Evolutionary conservation across 2,329 filamentous ascomycete species (phyloP).

Genomic region (Thermothelomyces thermophilus): DNA sequence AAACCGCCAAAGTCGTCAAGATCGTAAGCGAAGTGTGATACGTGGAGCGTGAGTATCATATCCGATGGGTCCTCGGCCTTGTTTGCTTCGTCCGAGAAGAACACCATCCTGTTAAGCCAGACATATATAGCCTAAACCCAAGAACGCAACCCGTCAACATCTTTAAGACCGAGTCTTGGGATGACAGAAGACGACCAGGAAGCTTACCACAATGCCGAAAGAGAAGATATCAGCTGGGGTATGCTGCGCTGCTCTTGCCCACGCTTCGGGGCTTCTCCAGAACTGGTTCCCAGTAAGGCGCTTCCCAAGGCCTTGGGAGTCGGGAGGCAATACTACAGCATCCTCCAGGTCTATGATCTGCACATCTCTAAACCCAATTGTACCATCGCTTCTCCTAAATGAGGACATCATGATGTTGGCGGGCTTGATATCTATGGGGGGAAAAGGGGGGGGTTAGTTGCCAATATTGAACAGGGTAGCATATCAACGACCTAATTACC

Average conservation of each 20-base stretch:
- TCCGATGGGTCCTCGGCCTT: slow-evolving; percentile 6
- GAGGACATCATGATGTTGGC: slow-evolving; percentile 7
- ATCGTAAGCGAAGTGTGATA: slow-evolving; percentile 1
- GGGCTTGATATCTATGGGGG: slow-evolving; percentile 5
- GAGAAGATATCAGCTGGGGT: slow-evolving; percentile 12
- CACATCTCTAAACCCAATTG: slow-evolving; percentile 1
- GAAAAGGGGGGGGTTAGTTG: neutral
- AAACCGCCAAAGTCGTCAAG: slow-evolving; percentile 6
- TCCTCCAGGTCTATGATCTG: slow-evolving; percentile 10
- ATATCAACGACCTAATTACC: slow-evolving; percentile 1
- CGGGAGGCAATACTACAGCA: slow-evolving; percentile 3
- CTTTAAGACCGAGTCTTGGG: neutral
- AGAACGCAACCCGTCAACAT: neutral
- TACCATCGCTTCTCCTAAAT: slow-evolving; percentile 1
- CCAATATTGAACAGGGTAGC: neutral
- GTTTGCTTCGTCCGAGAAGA: slow-evolving; percentile 10
- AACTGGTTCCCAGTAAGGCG: slow-evolving; percentile 11
- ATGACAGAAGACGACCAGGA: neutral
- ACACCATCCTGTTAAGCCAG: slow-evolving; percentile 5
- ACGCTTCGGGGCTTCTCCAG: slow-evolving; percentile 12
- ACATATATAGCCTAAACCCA: slow-evolving; percentile 7
- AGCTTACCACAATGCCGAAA: slow-evolving; percentile 7
- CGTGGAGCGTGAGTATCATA: slow-evolving; percentile 9
- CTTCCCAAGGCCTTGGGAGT: slow-evolving; percentile 4
- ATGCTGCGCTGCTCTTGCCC: slow-evolving; percentile 6